Base-by-base conservation (phyloP, 768 basidiomycete species). In the Sistotremastrum suecicum region DNA sequence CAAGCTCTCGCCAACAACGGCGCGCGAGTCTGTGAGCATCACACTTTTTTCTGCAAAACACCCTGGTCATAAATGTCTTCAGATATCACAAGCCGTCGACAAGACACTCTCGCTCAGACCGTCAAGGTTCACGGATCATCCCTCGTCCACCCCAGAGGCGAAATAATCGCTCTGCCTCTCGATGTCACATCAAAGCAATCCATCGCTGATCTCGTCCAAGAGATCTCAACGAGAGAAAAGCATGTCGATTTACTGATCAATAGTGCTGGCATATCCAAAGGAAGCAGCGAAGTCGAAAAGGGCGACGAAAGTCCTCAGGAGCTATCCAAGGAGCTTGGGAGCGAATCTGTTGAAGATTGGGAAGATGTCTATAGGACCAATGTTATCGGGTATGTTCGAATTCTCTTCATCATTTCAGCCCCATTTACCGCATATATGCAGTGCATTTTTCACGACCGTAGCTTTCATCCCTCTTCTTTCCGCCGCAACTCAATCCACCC, bases 401-500 rank as follows among this genome's bases (percentile, higher is more conserved):
- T 20, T 43, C 11, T 46, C 43, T 32, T 12, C 36, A 34, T 9
- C 9, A 10, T 34, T 6, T 36, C 9, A 8, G 8, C n/a, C 45
- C 7, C 31, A 43, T 41, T 10, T 43, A 29, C n/a, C 11, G 31
- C 37, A n/a, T 32, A 39, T 39, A 12, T 33, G n/a, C 45, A 61
- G 58, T 3, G 62, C 66, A 47, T 68, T 64, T 58, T 68, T 69
- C 57, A 65, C 63, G 1, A 59, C 68, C 3, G 65, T 62, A 33
- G 70, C 71, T 1, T 70, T 72, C 58, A 50, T 71, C 1, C 68
- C 68, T 4, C 60, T 71, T 3, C 63, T 72, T 8, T 49, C 59
- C 9, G 63, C 63, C 5, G 64, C 65, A 12, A 59, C 59, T 2
- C 51, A 55, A 5, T 49, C 51, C 7, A 39, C 46, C 7, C 51